A percentile compares a stretch with the other conserved stretches of the same genome.
These are phyloP conservation scores for Talaromyces nanjingensis DNA, from an alignment of 495 filamentous ascomycete species.

Conservation along the genomic window DNA sequence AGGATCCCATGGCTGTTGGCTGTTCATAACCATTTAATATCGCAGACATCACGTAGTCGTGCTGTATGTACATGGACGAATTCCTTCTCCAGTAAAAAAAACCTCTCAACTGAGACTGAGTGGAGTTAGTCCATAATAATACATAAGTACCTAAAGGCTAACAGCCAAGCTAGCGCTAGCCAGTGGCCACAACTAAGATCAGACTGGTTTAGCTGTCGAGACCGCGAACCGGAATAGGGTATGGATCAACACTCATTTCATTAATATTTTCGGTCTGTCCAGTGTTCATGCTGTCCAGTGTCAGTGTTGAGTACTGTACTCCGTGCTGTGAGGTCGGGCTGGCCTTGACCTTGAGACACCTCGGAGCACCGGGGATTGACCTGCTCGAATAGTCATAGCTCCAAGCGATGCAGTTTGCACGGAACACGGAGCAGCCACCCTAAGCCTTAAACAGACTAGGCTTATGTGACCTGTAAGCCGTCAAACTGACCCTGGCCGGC, in stretches of 20 bases:
- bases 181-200: not conserved
- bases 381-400: constrained; percentile 4
- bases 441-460: not conserved
- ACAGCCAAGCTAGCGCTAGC: not conserved
- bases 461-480: not conserved
- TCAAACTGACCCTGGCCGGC: not conserved
- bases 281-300: not conserved
- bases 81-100: not conserved
- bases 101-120: not conserved
- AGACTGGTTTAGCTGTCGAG: not conserved
- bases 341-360: not conserved
- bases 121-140: not conserved
- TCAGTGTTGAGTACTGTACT: too few species aligned
- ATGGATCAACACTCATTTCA: not conserved
- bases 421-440: not conserved
- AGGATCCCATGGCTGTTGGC: not conserved
- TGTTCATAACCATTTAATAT: not conserved
- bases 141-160: not conserved
- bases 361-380: not conserved
- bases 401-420: constrained; percentile 2
- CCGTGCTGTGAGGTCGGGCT: not conserved
- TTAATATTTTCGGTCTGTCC: too few species aligned
- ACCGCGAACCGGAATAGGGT: not conserved
- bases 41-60: not conserved
- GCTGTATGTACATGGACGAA: not conserved